phyloP scores from a whole-genome alignment of 2,329 filamentous ascomycete species.

The Xylariales sp. region DNA sequence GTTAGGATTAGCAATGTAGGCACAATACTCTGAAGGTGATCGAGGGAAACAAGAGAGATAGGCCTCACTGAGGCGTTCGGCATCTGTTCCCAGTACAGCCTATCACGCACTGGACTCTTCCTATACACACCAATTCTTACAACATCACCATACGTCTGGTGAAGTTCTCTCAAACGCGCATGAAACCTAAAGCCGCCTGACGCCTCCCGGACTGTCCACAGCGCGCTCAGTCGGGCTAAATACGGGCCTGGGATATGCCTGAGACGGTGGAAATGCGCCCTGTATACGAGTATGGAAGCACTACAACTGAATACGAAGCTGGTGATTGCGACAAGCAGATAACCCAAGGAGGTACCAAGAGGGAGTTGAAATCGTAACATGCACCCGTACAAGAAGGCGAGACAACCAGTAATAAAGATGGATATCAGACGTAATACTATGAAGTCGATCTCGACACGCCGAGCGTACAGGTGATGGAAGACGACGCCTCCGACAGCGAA shows the following conservation, averaged over 20 bases:
- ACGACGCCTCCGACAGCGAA: slow-evolving; percentile 3
- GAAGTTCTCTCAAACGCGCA: background rate
- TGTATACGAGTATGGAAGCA: slow-evolving; percentile 9
- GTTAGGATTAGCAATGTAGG: background rate
- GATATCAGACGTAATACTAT: background rate
- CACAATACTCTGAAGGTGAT: background rate
- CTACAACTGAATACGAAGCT: background rate
- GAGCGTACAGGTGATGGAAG: slow-evolving; percentile 11
- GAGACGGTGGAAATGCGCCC: slow-evolving; percentile 10
- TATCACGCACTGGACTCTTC: too few species aligned
- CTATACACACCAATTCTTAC: slow-evolving; percentile 8
- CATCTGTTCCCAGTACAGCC: too few species aligned
- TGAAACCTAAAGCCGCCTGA: slow-evolving; percentile 10
- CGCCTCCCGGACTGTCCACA: slow-evolving; percentile 7
- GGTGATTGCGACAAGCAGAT: background rate
- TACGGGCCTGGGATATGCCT: slow-evolving; percentile 8
- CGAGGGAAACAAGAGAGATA: too few species aligned
- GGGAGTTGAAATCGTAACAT: background rate
- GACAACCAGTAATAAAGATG: background rate
- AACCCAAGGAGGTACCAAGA: background rate
- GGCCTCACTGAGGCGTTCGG: too few species aligned
- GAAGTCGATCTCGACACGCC: slow-evolving; percentile 10
- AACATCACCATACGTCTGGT: slow-evolving; percentile 9
- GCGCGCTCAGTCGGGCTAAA: slow-evolving; percentile 7
- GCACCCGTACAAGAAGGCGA: background rate